Conservation (phyloP, 192 early-diverging fungal species). For the Linderina pennispora region DNA sequence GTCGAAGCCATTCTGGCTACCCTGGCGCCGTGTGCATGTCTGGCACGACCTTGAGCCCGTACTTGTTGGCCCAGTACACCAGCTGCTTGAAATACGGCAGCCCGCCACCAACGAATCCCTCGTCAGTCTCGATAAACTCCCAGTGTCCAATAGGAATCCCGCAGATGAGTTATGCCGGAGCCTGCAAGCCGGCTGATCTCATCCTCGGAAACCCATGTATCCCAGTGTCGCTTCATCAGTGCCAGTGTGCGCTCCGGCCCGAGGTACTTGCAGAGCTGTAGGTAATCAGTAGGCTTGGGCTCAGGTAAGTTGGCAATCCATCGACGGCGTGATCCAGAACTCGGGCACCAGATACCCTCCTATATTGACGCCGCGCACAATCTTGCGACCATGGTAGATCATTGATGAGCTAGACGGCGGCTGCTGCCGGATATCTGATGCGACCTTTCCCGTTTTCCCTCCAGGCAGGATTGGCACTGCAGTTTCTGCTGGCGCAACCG, state of each 20-base stretch:
- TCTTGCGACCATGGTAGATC: conserved; percentile 35
- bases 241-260: conserved; percentile 29
- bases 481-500: too few relatives aligned
- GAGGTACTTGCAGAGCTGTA: conserved; percentile 46
- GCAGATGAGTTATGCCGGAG: conserved; percentile 48
- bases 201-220: conserved; percentile 50
- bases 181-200: conserved; percentile 47
- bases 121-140: conserved; percentile 51
- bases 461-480: too few relatives aligned
- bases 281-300: conserved; percentile 42
- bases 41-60: conserved; percentile 48
- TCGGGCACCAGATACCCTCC: conserved; percentile 57
- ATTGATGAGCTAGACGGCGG: conserved; percentile 24
- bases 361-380: conserved; percentile 52
- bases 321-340: conserved; percentile 52
- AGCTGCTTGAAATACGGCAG: conserved; percentile 42
- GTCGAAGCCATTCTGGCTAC: conserved; percentile 56
- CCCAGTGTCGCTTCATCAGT: conserved; percentile 47
- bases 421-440: conserved; percentile 27
- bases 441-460: too few relatives aligned
- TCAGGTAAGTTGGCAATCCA: conserved; percentile 36
- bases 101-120: conserved; percentile 46
- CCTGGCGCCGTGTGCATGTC: conserved; percentile 56
- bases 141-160: conserved; percentile 58
- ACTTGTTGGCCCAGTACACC: conserved; percentile 49